Conservation (phyloP, 768 basidiomycete genomes). For the Lactarius psammicola region DNA sequence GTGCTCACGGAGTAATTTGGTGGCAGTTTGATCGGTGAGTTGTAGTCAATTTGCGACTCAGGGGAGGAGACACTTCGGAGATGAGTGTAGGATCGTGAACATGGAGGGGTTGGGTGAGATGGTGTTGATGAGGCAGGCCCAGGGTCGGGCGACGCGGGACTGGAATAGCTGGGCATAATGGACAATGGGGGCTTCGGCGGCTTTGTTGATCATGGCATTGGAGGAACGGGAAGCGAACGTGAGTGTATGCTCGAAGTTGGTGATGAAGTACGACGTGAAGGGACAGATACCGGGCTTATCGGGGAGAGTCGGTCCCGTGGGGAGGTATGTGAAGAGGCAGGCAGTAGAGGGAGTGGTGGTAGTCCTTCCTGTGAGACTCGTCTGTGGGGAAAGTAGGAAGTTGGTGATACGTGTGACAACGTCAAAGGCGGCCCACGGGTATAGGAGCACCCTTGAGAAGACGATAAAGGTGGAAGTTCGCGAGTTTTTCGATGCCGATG, state of each 20-base stretch:
- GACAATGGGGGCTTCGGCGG: not conserved
- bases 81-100: not conserved
- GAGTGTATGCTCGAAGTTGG: slow-evolving; percentile 11
- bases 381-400: too few relatives aligned
- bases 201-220: slow-evolving; percentile 9
- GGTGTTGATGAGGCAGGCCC: not conserved
- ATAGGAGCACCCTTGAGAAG: not conserved
- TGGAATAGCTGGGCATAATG: not conserved
- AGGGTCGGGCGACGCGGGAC: not conserved
- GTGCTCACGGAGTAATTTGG: slow-evolving; percentile 17
- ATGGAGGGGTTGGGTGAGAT: not conserved
- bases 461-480: slow-evolving; percentile 1
- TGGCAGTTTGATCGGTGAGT: slow-evolving; percentile 7
- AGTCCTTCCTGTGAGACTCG: not conserved
- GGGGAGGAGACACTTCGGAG: not conserved
- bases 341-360: slow-evolving; percentile 7
- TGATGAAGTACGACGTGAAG: slow-evolving; percentile 1
- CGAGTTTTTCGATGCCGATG: slow-evolving; percentile 5
- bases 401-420: not conserved
- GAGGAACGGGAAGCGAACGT: slow-evolving; percentile 18
- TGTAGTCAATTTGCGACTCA: not conserved
- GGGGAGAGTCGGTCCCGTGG: not conserved
- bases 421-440: not conserved
- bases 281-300: not conserved
- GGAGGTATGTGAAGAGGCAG: not conserved